These are phyloP conservation scores for Arabidopsis suecica DNA, from an alignment of 345 rosid genomes.

Conservation along the genomic window DNA sequence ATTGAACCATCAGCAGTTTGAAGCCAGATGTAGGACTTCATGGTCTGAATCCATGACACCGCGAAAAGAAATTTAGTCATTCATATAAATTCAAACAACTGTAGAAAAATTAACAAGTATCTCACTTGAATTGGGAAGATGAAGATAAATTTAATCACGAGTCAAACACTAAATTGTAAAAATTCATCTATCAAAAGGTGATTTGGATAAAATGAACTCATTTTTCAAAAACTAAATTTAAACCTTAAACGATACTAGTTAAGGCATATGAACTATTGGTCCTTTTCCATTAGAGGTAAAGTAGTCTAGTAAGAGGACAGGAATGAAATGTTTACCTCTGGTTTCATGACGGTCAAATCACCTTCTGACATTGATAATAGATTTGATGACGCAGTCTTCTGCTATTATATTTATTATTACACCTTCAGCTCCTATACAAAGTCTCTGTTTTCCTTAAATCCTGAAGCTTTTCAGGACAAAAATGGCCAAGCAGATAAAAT, in stretches of 20 bases:
- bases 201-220: neutral
- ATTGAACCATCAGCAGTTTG: conserved; percentile 86
- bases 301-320: conserved; percentile 3
- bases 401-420: neutral
- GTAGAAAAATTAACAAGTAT: neutral
- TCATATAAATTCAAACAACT: neutral
- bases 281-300: neutral
- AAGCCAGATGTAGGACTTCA: conserved; percentile 89
- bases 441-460: conserved; percentile 36
- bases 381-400: conserved; percentile 30
- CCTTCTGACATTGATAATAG: conserved; percentile 64
- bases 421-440: conserved; percentile 29
- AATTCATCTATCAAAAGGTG: conserved; percentile 3
- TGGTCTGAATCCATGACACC: conserved; percentile 46
- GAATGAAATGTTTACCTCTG: conserved; percentile 58
- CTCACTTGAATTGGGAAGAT: neutral
- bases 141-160: neutral
- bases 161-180: neutral
- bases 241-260: neutral
- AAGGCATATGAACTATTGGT: conserved; percentile 4
- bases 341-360: conserved; percentile 69
- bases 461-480: conserved; percentile 32
- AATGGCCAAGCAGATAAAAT: conserved; percentile 25
- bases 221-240: no score
- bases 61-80: conserved; percentile 18